Conservation (phyloP, 148 eudicot species). For the Dianthus caryophyllus region DNA sequence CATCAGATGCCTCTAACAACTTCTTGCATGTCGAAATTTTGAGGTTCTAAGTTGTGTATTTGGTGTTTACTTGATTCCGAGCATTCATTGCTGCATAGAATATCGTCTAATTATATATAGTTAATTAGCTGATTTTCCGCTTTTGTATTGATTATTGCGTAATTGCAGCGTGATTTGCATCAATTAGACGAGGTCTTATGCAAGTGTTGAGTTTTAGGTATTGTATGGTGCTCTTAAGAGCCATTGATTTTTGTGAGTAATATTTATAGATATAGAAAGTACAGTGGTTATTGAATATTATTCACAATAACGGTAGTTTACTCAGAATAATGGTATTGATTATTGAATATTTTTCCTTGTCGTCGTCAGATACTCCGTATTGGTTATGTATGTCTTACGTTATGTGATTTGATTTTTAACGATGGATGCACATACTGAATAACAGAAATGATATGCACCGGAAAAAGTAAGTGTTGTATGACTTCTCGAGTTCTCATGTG, state of each 20-base stretch:
- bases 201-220: background rate
- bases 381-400: too few relatives aligned
- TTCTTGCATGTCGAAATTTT: background rate
- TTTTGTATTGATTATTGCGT: background rate
- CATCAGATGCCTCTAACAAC: background rate
- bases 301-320: background rate
- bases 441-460: background rate
- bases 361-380: background rate
- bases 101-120: background rate
- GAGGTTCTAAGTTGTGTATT: background rate
- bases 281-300: background rate
- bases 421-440: background rate
- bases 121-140: background rate
- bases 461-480: background rate
- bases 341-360: background rate
- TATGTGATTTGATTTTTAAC: background rate
- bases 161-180: background rate
- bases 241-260: background rate
- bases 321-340: too few relatives aligned
- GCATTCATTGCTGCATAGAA: background rate
- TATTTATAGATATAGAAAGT: background rate
- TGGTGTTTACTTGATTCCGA: background rate
- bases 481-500: background rate
- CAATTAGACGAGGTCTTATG: background rate
- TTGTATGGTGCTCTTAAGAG: background rate